These are phyloP conservation scores for Melampsora abietis-canadensis DNA, from an alignment of 1,284 basidiomycete genomes.

Conservation along the genomic window DNA sequence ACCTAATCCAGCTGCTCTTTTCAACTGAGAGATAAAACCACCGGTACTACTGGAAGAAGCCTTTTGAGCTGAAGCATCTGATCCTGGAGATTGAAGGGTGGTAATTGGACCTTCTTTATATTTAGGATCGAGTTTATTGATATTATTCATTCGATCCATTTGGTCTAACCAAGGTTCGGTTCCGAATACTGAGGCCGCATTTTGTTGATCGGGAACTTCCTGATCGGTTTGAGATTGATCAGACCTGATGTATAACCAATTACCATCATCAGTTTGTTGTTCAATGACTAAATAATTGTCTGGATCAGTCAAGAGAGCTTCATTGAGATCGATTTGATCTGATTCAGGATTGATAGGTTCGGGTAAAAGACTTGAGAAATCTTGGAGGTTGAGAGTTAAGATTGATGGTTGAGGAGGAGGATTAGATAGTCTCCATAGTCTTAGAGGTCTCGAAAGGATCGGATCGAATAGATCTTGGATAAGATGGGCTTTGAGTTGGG, in stretches of 20 bases:
- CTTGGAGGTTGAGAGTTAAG: slow-evolving; percentile 28
- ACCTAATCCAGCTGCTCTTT: not conserved
- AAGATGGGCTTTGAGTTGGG: slow-evolving; percentile 7
- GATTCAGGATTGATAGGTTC: slow-evolving; percentile 30
- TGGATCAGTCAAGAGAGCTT: slow-evolving; percentile 31
- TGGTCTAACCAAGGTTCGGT: slow-evolving; percentile 15
- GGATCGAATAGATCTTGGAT: not conserved
- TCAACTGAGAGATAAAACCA: not conserved
- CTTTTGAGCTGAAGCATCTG: not conserved
- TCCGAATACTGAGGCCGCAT: not conserved
- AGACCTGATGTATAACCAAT: slow-evolving; percentile 6
- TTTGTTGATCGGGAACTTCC: not conserved
- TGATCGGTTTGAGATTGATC: too few relatives aligned
- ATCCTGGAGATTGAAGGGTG: not conserved
- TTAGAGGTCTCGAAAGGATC: slow-evolving; percentile 3
- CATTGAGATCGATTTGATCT: slow-evolving; percentile 20
- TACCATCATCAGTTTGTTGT: slow-evolving; percentile 18
- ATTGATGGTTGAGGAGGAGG: slow-evolving; percentile 43
- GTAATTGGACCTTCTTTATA: slow-evolving; percentile 8
- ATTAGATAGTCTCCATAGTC: slow-evolving; percentile 44
- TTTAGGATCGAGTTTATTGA: slow-evolving; percentile 35
- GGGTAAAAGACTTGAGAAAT: not conserved
- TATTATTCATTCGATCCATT: slow-evolving; percentile 38
- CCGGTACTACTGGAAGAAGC: not conserved
- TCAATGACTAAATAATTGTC: slow-evolving; percentile 38